Evolutionary conservation across 768 basidiomycete genomes (phyloP).

Genomic region (Obba rivulosa): DNA sequence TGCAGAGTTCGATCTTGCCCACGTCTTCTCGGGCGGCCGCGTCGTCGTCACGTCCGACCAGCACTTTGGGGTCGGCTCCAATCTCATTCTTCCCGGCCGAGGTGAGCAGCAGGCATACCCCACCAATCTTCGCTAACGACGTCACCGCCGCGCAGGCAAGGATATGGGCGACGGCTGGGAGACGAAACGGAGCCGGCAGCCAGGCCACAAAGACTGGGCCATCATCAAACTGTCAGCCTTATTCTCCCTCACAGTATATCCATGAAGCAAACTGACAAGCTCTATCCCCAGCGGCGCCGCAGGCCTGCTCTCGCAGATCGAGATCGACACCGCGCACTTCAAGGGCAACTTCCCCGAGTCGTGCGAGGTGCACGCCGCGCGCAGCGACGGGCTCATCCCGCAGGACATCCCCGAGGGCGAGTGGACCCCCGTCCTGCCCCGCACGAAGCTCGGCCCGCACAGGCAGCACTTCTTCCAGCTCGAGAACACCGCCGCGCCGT

Average conservation of each 20-base stretch:
- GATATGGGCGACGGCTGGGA: conserved; percentile 99
- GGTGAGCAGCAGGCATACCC: conserved; percentile 34
- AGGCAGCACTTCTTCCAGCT: conserved; percentile 86
- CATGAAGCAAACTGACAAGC: no score
- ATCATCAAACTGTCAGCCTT: conserved; percentile 79
- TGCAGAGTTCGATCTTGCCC: conserved; percentile 75
- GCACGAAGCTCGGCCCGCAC: conserved; percentile 83
- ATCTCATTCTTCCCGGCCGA: conserved; percentile 87
- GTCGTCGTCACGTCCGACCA: conserved; percentile 88
- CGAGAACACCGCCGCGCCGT: conserved; percentile 55
- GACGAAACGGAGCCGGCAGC: conserved; percentile 78
- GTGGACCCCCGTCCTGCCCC: conserved; percentile 74
- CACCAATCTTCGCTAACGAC: not conserved
- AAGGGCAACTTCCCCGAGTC: conserved; percentile 94
- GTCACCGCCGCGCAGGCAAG: conserved; percentile 39
- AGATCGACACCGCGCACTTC: conserved; percentile 94
- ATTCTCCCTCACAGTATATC: no score
- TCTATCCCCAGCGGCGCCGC: conserved; percentile 75
- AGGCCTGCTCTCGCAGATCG: conserved; percentile 68
- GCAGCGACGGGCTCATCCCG: conserved; percentile 29
- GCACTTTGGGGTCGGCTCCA: conserved; percentile 90
- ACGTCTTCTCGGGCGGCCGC: conserved; percentile 84
- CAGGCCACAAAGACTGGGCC: conserved; percentile 87
- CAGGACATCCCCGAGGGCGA: conserved; percentile 32
- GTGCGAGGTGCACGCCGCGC: conserved; percentile 68